phyloP scores from a whole-genome alignment of 768 basidiomycete genomes.

The Xerocomellus chrysenteron region DNA sequence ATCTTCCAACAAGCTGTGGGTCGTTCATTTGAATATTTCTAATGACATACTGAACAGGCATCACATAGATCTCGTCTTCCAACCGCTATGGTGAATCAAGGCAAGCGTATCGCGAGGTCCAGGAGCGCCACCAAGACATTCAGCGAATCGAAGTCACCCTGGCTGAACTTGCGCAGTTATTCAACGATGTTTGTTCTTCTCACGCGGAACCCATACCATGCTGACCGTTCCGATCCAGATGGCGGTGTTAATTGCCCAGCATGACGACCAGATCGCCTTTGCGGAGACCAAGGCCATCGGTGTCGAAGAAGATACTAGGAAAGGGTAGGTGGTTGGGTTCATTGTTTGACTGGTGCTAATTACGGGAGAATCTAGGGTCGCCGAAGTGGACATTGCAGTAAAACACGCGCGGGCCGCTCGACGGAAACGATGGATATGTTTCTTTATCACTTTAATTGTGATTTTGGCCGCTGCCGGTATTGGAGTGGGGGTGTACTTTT shows the following conservation, averaged over 20 bases:
- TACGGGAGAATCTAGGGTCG: constrained; percentile 41
- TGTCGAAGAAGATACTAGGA: constrained; percentile 67
- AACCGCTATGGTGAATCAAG: constrained; percentile 81
- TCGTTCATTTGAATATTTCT: neutral
- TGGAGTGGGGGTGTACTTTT: constrained; percentile 32
- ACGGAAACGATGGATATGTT: constrained; percentile 86
- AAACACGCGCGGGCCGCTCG: constrained; percentile 67
- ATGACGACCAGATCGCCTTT: constrained; percentile 68
- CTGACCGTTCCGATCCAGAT: constrained; percentile 46
- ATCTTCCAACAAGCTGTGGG: constrained; percentile 77
- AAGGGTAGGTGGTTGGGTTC: constrained; percentile 50
- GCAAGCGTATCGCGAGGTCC: constrained; percentile 83
- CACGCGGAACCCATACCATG: neutral
- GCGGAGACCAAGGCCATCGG: constrained; percentile 62
- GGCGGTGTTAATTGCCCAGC: constrained; percentile 74
- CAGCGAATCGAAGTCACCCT: constrained; percentile 82
- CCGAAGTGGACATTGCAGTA: constrained; percentile 67
- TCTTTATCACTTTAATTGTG: constrained; percentile 57
- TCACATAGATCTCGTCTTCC: constrained; percentile 63
- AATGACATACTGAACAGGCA: neutral
- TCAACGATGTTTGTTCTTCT: constrained; percentile 62
- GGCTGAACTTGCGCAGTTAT: constrained; percentile 85
- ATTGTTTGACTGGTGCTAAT: neutral
- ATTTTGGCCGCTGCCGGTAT: constrained; percentile 47
- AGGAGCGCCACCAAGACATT: constrained; percentile 84